A percentile compares a stretch with the other conserved stretches of the same genome.
Conservation (phyloP, 2,329 filamentous ascomycete genomes). For the Macrophomina pseudophaseolina region DNA sequence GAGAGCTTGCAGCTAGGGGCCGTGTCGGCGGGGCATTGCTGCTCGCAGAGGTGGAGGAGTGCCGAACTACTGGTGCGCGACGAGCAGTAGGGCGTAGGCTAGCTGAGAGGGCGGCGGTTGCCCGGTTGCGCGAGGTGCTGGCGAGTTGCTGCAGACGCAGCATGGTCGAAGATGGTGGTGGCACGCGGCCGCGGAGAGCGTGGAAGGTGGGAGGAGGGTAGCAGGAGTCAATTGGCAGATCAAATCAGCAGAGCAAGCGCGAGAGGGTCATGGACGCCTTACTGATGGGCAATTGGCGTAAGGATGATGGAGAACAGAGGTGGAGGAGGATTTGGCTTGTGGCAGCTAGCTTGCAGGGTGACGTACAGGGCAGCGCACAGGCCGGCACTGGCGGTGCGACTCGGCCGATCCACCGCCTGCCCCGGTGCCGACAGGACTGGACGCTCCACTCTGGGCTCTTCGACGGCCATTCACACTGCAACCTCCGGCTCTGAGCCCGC, state of each 20-base stretch:
- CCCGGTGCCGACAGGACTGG: conserved; percentile 3
- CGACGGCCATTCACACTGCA: conserved; percentile 8
- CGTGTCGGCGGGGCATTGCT: conserved; percentile 7
- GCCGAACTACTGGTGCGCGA: neutral
- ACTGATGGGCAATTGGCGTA: conserved; percentile 6
- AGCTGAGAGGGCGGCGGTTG: neutral
- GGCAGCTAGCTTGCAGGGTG: conserved; percentile 11
- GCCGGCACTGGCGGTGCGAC: neutral
- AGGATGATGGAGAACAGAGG: neutral
- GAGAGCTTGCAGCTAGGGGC: conserved; percentile 12
- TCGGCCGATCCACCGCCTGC: conserved; percentile 20
- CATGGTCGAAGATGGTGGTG: conserved; percentile 12
- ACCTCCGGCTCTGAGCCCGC: neutral
- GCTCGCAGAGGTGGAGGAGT: conserved; percentile 8
- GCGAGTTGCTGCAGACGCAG: conserved; percentile 26
- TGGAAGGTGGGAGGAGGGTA: neutral
- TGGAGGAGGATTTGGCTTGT: neutral
- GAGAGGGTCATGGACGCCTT: conserved; percentile 8
- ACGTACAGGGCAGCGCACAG: conserved; percentile 13
- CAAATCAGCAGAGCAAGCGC: conserved; percentile 4
- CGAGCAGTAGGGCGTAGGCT: neutral
- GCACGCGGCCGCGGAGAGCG: neutral
- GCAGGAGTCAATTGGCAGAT: conserved; percentile 5
- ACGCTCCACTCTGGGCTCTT: neutral
- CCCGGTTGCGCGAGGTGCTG: conserved; percentile 15